Evolutionary conservation across 768 basidiomycete genomes (phyloP).

Genomic region (Tulasnella sp.): DNA sequence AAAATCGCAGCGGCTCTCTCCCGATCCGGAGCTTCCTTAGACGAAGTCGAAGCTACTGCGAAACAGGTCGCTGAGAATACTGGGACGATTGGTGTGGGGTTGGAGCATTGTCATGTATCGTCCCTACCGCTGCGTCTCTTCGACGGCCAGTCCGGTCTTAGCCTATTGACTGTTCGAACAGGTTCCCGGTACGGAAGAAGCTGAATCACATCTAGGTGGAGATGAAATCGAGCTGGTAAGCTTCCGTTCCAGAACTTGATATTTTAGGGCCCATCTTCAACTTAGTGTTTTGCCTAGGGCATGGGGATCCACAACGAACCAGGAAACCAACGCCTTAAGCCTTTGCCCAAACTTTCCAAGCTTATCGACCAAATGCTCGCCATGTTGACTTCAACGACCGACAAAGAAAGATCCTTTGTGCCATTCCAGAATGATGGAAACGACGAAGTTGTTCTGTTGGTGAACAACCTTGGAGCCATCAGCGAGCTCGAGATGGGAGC

Average conservation of each 20-base stretch:
- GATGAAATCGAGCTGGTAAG: slow-evolving; percentile 77
- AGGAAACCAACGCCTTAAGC: slow-evolving; percentile 58
- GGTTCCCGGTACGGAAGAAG: slow-evolving; percentile 69
- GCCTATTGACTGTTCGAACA: slow-evolving; percentile 26
- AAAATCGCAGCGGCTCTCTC: slow-evolving; percentile 86
- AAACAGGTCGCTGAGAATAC: slow-evolving; percentile 58
- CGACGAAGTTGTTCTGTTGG: slow-evolving; percentile 67
- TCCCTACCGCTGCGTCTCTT: neutral
- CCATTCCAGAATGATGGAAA: slow-evolving; percentile 53
- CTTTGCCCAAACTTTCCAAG: slow-evolving; percentile 59
- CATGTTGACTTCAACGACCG: slow-evolving; percentile 60
- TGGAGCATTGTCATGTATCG: slow-evolving; percentile 80
- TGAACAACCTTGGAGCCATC: slow-evolving; percentile 51
- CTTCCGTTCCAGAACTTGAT: neutral
- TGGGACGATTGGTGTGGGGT: slow-evolving; percentile 76
- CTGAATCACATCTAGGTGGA: slow-evolving; percentile 46
- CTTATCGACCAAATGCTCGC: slow-evolving; percentile 65
- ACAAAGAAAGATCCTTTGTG: slow-evolving; percentile 70
- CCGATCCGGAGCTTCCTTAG: slow-evolving; percentile 53
- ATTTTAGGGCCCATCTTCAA: neutral
- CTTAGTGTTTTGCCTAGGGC: neutral
- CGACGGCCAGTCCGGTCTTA: neutral
- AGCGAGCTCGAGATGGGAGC: slow-evolving; percentile 48
- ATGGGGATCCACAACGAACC: slow-evolving; percentile 81
- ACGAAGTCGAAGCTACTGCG: slow-evolving; percentile 59